Evolutionary conservation across 2,329 filamentous ascomycete genomes (phyloP).

Genomic region (Davidsoniella australis): DNA sequence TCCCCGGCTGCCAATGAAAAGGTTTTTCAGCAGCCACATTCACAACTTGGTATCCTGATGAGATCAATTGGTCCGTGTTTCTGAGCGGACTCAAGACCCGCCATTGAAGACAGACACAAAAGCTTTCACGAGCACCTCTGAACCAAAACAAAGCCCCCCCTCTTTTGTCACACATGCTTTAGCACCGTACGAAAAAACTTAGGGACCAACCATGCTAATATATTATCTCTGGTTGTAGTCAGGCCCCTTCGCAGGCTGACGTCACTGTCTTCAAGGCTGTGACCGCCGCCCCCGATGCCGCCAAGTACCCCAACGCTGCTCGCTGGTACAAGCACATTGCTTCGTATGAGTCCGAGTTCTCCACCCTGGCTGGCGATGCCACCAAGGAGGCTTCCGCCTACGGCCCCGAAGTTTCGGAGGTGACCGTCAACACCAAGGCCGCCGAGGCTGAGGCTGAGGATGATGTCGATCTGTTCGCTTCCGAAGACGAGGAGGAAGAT

Average conservation of each 20-base stretch:
- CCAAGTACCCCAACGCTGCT: conserved; percentile 84
- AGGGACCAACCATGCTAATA: conserved; percentile 8
- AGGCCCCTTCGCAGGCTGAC: conserved; percentile 77
- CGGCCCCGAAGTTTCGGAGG: conserved; percentile 65
- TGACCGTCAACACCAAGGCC: conserved; percentile 73
- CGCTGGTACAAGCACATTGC: conserved; percentile 99
- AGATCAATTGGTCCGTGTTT: conserved; percentile 91
- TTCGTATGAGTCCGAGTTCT: conserved; percentile 84
- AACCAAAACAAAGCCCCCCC: conserved; percentile 20
- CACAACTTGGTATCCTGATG: conserved; percentile 33
- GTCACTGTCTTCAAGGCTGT: conserved; percentile 88
- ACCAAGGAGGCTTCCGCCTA: conserved; percentile 79
- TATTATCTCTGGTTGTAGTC: conserved; percentile 20
- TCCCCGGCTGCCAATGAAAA: neutral
- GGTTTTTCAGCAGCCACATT: neutral
- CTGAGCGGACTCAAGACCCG: conserved; percentile 89
- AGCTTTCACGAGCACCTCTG: conserved; percentile 55
- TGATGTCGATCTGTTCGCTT: conserved; percentile 84
- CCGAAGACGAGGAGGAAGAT: conserved; percentile 87
- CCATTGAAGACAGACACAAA: conserved; percentile 57
- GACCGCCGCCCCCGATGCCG: conserved; percentile 53
- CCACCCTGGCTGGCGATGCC: conserved; percentile 76
- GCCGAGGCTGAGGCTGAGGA: conserved; percentile 49
- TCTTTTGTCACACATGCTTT: neutral
- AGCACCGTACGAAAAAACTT: neutral